Conservation (phyloP, 164 flowering plant genomes). For the Vitis vinifera region DNA sequence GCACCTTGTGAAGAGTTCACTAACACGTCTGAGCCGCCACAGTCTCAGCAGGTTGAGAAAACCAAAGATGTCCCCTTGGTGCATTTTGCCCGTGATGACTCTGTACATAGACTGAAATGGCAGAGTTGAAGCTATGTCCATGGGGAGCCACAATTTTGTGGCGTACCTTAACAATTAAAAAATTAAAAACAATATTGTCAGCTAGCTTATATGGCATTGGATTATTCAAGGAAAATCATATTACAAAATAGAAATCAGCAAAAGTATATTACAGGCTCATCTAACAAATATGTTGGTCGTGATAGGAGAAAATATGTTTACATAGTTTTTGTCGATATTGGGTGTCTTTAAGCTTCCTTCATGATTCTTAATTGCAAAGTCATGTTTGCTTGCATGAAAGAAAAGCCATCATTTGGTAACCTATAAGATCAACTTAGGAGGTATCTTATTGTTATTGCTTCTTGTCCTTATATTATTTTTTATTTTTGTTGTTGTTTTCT, state of each 20-base stretch:
- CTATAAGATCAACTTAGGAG: too few relatives aligned
- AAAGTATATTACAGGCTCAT: too few relatives aligned
- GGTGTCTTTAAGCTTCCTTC: too few relatives aligned
- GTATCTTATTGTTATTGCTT: too few relatives aligned
- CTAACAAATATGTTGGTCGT: too few relatives aligned
- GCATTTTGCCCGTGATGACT: slow-evolving; percentile 39
- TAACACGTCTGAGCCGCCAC: slow-evolving; percentile 82
- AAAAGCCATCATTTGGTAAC: too few relatives aligned
- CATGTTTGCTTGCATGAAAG: too few relatives aligned
- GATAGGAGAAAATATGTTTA: too few relatives aligned
- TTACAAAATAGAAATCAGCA: background rate
- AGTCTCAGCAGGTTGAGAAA: slow-evolving; percentile 81
- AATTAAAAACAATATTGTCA: background rate
- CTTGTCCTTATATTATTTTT: too few relatives aligned
- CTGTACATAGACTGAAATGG: slow-evolving; percentile 58
- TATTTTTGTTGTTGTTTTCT: too few relatives aligned
- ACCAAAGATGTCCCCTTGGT: slow-evolving; percentile 41
- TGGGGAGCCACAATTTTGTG: slow-evolving; percentile 44
- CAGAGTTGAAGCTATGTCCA: slow-evolving; percentile 83
- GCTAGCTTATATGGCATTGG: background rate
- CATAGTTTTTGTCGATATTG: too few relatives aligned
- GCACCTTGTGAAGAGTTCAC: slow-evolving; percentile 67
- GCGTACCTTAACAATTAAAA: slow-evolving; percentile 45
- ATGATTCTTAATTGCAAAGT: too few relatives aligned
- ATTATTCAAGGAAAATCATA: background rate